A percentile compares a stretch with the other conserved stretches of the same genome.
phyloP scores from a whole-genome alignment of 139 green algal species.

The Volvox reticuliferus region DNA sequence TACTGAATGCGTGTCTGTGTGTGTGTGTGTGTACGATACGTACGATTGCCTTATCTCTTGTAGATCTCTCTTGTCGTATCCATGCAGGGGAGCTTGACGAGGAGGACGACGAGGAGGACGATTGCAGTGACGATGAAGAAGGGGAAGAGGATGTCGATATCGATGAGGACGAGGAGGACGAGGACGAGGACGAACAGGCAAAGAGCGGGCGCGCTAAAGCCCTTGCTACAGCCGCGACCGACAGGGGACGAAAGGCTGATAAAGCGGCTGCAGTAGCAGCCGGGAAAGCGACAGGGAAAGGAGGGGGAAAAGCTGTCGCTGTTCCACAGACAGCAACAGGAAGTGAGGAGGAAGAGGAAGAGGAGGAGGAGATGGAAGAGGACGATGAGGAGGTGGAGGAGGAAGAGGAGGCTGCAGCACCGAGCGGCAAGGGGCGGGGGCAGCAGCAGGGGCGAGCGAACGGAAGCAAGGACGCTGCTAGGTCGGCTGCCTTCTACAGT shows the following conservation, averaged over 20 bases:
- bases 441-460: constrained; percentile 33
- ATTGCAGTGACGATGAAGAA: constrained; percentile 41
- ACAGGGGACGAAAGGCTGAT: neutral
- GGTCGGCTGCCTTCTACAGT: constrained; percentile 30
- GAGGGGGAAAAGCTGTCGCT: constrained; percentile 34
- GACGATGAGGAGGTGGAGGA: constrained; percentile 43
- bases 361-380: constrained; percentile 45
- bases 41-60: neutral
- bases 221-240: neutral
- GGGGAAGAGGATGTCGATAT: constrained; percentile 22
- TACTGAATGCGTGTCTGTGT: too few relatives aligned
- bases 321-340: neutral
- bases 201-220: neutral
- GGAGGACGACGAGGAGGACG: constrained; percentile 47
- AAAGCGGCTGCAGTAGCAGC: neutral
- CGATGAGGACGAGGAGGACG: constrained; percentile 42
- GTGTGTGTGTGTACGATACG: too few relatives aligned
- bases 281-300: neutral
- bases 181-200: constrained; percentile 26
- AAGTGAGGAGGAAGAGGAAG: constrained; percentile 34
- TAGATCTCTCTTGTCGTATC: neutral
- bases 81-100: constrained; percentile 64
- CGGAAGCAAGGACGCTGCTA: constrained; percentile 2
- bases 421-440: neutral
- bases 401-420: constrained; percentile 37